Percentiles rank a stretch among this genome's conserved stretches.
phyloP scores from a whole-genome alignment of 106 monocot species.

The Chionographis japonica region DNA sequence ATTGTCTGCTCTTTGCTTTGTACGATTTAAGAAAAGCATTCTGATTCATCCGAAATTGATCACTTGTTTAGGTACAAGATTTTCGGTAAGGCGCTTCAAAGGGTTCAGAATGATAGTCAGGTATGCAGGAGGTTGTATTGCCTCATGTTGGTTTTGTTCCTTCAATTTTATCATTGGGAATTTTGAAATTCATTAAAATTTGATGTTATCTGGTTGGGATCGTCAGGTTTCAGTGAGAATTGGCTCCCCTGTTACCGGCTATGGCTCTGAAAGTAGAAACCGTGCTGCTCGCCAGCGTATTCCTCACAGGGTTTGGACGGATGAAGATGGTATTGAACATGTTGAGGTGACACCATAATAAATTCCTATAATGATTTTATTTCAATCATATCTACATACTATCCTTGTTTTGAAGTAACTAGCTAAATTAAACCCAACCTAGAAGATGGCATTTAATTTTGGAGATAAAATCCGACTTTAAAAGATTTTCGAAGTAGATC shows the following conservation, averaged over 20 bases:
- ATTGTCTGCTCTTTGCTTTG: neutral
- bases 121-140: constrained; percentile 20
- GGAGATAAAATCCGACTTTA: too few species aligned
- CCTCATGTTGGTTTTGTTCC: too few species aligned
- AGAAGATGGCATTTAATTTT: too few species aligned
- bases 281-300: constrained; percentile 94
- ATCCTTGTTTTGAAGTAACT: too few species aligned
- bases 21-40: neutral
- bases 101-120: constrained; percentile 93
- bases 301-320: constrained; percentile 73
- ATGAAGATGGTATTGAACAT: constrained; percentile 94
- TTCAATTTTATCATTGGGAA: too few species aligned
- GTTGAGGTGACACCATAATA: constrained; percentile 58
- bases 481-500: too few species aligned
- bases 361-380: too few species aligned
- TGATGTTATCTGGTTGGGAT: constrained; percentile 3
- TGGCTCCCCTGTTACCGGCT: constrained; percentile 92
- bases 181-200: too few species aligned
- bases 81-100: constrained; percentile 87
- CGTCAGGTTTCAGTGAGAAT: constrained; percentile 87
- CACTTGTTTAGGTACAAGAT: constrained; percentile 76
- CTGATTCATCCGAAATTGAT: neutral
- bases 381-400: too few species aligned
- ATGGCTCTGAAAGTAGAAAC: constrained; percentile 94
- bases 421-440: too few species aligned